Percentiles rank a stretch among this genome's conserved stretches.
Evolutionary conservation across 495 filamentous ascomycete species (phyloP).

Genomic region (Chaetomium tenue): DNA sequence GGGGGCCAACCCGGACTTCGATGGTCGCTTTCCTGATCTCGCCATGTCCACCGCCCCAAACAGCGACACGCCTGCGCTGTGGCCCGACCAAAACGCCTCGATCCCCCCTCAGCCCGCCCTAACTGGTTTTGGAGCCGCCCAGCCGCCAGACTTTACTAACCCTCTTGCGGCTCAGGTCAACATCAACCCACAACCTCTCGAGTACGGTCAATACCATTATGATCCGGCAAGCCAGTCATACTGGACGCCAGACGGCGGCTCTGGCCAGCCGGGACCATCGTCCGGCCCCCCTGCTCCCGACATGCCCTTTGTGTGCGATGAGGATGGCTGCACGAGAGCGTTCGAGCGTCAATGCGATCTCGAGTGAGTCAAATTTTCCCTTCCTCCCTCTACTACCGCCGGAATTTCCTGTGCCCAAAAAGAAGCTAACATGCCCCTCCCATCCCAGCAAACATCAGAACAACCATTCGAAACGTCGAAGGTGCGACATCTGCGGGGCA

Average conservation of each 20-base stretch:
- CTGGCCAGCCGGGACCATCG: background rate
- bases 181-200: background rate
- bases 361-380: background rate
- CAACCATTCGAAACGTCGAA: slow-evolving; percentile 33
- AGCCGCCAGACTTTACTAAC: background rate
- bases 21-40: slow-evolving; percentile 3
- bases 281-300: background rate
- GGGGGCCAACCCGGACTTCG: background rate
- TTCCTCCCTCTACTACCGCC: no score
- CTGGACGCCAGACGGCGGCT: background rate
- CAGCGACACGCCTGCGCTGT: background rate
- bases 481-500: slow-evolving; percentile 10
- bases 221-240: background rate
- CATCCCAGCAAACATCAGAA: slow-evolving; percentile 25
- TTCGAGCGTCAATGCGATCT: slow-evolving; percentile 13
- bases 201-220: background rate
- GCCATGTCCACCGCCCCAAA: background rate
- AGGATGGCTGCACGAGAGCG: background rate
- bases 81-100: background rate
- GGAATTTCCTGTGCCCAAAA: background rate
- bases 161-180: background rate
- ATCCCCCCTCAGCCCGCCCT: background rate
- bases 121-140: background rate
- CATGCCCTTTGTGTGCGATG: background rate
- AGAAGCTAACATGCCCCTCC: background rate